Evolutionary conservation across 805 yeast species (phyloP), one percentile per base, ranked within the genome.

Genomic region (Candida pseudoglaebosa): DNA sequence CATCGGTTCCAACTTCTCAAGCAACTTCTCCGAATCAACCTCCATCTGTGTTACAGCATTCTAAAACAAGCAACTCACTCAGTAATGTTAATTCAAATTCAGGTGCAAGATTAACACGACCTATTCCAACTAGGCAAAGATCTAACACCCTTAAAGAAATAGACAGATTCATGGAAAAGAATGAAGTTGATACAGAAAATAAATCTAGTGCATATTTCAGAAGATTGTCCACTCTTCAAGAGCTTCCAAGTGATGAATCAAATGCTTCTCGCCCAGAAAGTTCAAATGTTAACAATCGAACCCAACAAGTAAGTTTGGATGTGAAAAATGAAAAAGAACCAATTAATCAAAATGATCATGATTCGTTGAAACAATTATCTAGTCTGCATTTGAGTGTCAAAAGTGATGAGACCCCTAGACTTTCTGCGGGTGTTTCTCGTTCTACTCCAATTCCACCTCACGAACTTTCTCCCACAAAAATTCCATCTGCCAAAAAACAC

Each of bases 191-290:
- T 38, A 58, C 69, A 2, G 77, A 72, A 32, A 73, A 66, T 30
- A 76, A 71, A 47, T 75, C 77, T 28, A 77, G 76, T 16, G 86
- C 84, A 17, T 80, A 80, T 52, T 79, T 80, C 59, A 69, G 81
- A 49, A 67, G 88, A 43, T 56, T 82, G 28, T 80, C 87, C 0
- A 78, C 83, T 0, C 55, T 83, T 12, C 82, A 79, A 8, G 89
- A 82, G 42, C 46, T 48, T 10, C 73, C 73, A 3, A 32, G 40
- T 2, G 70, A 62, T 36, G 66, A 58, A 38, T 39, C 42, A 17
- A 17, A 33, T 10, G 36, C 47, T 7, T 37, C 49, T 4, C 24
- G 37, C 15, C 44, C 13, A n/a, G 28, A 21, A 13, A 13, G 14
- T 8, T 14, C 36, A 33, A 33, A 22, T n/a, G 9, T n/a, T 13